Evolutionary conservation across 2,329 filamentous ascomycete genomes (phyloP), one percentile per base, ranked within the genome.

Genomic region (Penicillium frequentans): DNA sequence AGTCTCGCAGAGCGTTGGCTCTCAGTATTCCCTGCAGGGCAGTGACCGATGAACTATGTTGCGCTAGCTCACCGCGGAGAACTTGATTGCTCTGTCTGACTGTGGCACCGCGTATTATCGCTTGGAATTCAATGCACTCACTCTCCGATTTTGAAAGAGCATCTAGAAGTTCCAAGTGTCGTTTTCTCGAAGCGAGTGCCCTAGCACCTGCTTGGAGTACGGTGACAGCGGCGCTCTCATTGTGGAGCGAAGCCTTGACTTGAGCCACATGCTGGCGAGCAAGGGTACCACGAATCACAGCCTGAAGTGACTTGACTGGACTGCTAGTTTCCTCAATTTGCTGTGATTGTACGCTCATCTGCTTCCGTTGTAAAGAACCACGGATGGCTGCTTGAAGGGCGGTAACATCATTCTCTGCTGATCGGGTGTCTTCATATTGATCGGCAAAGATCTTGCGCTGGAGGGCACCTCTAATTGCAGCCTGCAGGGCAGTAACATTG

Each of bases 391-490:
- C 48, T 42, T 50, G 48, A 24, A 50, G 23, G 10, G 79, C 76
- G 57, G 79, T 75, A 37, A 89, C 81, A 52, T 81, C 77, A 37
- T 78, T 79, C 62, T 82, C 75, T 53, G 80, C 76, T 62, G 79
- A 72, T 37, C 55, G 84, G 56, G 44, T 67, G 42, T 66, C 53
- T 48, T 70, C 64, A 37, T 64, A 62, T 42, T 71, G 82, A 69
- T 78, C 71, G 42, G 68, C 69, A 11, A 77, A 68, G 24, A 66
- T 62, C 57, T 70, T 75, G 43, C 80, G 74, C 55, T 75, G 71
- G 31, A 82, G 60, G 13, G 76, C 83, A 66, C 89, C 90, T 58
- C 90, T 83, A 63, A 86, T 82, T 42, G 84, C 83, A 54, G 87
- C 85, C 75, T 92, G 89, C 44, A 91, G 79, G 47, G 79, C 76